These are phyloP conservation scores for Trypanosoma grayi DNA, from an alignment of 208 protist species.

Conservation along the genomic window DNA sequence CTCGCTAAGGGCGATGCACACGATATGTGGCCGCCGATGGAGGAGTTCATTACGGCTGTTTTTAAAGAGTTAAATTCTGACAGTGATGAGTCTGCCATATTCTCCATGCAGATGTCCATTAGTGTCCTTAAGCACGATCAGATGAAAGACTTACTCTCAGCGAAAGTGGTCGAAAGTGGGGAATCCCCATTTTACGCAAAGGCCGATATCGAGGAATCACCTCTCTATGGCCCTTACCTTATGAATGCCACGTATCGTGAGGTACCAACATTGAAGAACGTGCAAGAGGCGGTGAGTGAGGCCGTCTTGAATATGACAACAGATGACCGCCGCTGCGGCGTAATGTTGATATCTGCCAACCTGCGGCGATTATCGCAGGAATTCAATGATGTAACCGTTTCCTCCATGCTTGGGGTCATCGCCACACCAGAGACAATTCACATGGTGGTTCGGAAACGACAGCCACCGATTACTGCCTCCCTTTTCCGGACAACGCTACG, in stretches of 20 bases:
- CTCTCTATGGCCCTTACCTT: slow-evolving; percentile 32
- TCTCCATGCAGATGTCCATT: slow-evolving; percentile 30
- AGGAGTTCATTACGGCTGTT: slow-evolving; percentile 1
- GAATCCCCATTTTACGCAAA: not conserved
- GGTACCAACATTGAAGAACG: slow-evolving; percentile 15
- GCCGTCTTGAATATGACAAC: not conserved
- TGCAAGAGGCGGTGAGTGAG: not conserved
- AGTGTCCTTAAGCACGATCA: slow-evolving; percentile 45
- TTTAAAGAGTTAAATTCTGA: not conserved
- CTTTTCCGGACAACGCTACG: slow-evolving; percentile 29
- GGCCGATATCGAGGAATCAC: not conserved
- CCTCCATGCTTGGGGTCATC: slow-evolving; percentile 26
- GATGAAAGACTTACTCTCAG: slow-evolving; percentile 32
- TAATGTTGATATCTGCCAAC: not conserved
- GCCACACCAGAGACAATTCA: slow-evolving; percentile 23
- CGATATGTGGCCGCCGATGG: not conserved
- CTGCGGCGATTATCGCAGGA: not conserved
- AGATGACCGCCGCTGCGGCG: not conserved
- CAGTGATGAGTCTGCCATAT: not conserved
- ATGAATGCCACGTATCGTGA: slow-evolving; percentile 9
- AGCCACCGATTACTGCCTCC: slow-evolving; percentile 23
- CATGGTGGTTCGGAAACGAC: slow-evolving; percentile 16
- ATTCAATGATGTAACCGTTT: slow-evolving; percentile 35
- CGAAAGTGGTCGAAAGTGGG: not conserved
- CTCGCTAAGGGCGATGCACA: not conserved